Conservation (phyloP, 371 early-diverging fungal species). For the Mucor circinelloides region DNA sequence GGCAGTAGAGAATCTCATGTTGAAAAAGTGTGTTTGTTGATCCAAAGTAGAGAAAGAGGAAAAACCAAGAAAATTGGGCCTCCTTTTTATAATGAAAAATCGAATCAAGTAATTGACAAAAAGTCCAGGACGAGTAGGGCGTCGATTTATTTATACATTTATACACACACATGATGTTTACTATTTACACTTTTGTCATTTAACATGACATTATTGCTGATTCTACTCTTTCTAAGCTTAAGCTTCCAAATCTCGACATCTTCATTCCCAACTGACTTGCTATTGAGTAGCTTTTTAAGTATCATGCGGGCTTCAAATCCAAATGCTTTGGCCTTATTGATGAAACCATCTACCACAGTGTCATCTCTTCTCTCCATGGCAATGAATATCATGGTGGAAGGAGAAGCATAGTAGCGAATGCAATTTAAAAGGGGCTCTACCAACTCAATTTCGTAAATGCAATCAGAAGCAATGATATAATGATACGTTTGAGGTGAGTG, state of each 20-base stretch:
- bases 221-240: slow-evolving; percentile 15
- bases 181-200: slow-evolving; percentile 5
- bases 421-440: slow-evolving; percentile 28
- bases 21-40: neutral
- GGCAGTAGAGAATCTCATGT: slow-evolving; percentile 17
- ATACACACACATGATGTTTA: slow-evolving; percentile 1
- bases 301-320: slow-evolving; percentile 43
- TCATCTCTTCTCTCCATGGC: slow-evolving; percentile 44
- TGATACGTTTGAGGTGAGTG: slow-evolving; percentile 12
- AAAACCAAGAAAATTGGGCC: neutral
- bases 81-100: slow-evolving; percentile 2
- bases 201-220: neutral
- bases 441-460: slow-evolving; percentile 38
- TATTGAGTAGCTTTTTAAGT: slow-evolving; percentile 27
- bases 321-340: slow-evolving; percentile 26
- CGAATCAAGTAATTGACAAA: slow-evolving; percentile 18
- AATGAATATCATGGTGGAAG: slow-evolving; percentile 23
- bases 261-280: slow-evolving; percentile 27
- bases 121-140: slow-evolving; percentile 4
- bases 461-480: slow-evolving; percentile 46
- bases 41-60: neutral
- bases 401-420: slow-evolving; percentile 18
- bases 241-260: slow-evolving; percentile 50
- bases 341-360: slow-evolving; percentile 37
- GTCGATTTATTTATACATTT: neutral